Base-by-base conservation (phyloP, 2,329 filamentous ascomycete genomes). In the Plenodomus lindquistii region DNA sequence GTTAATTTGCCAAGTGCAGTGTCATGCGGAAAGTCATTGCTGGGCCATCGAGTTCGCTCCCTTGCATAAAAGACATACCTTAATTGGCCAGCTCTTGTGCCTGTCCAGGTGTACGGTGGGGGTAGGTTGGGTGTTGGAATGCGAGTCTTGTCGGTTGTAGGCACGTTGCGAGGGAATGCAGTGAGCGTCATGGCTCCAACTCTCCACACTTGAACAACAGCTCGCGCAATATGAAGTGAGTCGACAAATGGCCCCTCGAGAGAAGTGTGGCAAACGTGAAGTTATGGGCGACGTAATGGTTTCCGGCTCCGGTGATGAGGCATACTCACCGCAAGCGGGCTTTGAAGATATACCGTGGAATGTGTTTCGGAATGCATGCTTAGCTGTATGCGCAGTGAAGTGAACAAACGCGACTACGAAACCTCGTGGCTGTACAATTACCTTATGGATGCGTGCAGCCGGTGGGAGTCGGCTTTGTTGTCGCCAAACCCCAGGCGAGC, bases 51-150 rank as follows among this genome's bases (percentile, higher is more conserved):
- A 9, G 20, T 18, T 16, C 11, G n/a, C 36, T 57, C 55, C 54
- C 59, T 59, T 64, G 54, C 53, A 10, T 55, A 19, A 29, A 2
- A 2, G 38, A 52, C 45, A 17, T 54, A 60, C 63, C 59, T 60
- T 54, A 51, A 51, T 41, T 59, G 48, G 17, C 55, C 49, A 40
- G 47, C 38, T 44, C 49, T 53, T 46, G 46, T 42, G 15, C 60
- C 57, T 18, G 44, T 63, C 51, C 55, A 60, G 20, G 63, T 69
- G 44, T 69, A 70, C 39, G 68, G 63, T 31, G 68, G 64, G 13
- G 67, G 64, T 8, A 69, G 62, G 35, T 66, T 61, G 7, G 55
- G 53, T 4, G 53, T 51, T 37, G 62, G 60, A 57, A 65, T 58
- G 50, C 54, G 58, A 18, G 29, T 52, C 41, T 46, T 53, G 34